Base-by-base conservation (phyloP, 1,139 yeast species). In the Zygosaccharomyces sapae region DNA sequence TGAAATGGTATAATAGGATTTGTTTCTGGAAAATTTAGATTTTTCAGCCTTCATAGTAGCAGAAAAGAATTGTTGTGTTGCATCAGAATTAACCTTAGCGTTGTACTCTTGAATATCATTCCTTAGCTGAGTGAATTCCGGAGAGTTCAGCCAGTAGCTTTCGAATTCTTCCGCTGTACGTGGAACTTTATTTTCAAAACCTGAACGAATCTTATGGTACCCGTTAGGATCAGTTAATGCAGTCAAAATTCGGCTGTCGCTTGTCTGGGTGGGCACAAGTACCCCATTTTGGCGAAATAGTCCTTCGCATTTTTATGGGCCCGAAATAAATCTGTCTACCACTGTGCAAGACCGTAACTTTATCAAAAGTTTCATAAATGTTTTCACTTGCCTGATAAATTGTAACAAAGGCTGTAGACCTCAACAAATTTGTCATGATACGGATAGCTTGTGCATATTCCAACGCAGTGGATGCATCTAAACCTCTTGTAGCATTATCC, bases 121-220 rank as follows among this genome's bases (percentile, higher is more conserved):
- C 29, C 34, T 73, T 69, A 54, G 40, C 59, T 62, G 61, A 8
- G 63, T 54, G 58, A 73, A 79, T 45, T 80, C 78, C 1, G 72
- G 70, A 2, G 90, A 82, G 10, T 70, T 66, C 50, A 69, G 69
- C 94, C 94, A 86, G 59, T 74, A 74, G 2, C 66, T 67, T 53
- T 80, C 84, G 59, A 86, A 86, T 58, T 86, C 94, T 41, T 70
- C 73, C 1, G 90, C 77, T 3, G 86, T 80, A 51, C 76, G 70
- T 33, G 95, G 95, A 25, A 82, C 89, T 49, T 67, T 72, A 46
- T 70, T 56, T 61, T 85, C 94, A 55, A 53, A 76, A 1, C 85
- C 85, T 5, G 68, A 61, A 52, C 67, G 68, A 9, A 73, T 66
- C 33, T 51, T 42, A 38, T 62, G 66, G 12, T 48, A 50, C 27